A percentile compares a stretch with the other conserved stretches of the same genome.
phyloP scores from a whole-genome alignment of 2,329 filamentous ascomycete species.

The Fusarium solani-melongenae region DNA sequence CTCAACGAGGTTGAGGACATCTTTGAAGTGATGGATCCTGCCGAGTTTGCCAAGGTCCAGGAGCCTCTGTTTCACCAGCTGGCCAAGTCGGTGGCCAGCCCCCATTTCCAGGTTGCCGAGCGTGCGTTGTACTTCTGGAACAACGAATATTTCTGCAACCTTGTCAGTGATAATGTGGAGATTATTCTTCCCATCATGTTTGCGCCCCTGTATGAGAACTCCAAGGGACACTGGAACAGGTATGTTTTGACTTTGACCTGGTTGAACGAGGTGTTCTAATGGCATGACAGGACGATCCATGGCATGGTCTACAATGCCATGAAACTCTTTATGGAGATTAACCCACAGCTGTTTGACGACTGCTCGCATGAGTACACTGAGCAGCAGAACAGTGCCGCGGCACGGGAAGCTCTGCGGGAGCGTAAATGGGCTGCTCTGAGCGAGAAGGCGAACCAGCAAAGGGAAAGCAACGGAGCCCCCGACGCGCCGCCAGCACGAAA shows the following conservation, averaged over 20 bases:
- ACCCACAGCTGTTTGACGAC: constrained; percentile 97
- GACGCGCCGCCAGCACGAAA: constrained; percentile 46
- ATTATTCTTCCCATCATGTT: constrained; percentile 99
- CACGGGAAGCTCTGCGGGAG: constrained; percentile 83
- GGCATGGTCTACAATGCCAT: constrained; percentile 99
- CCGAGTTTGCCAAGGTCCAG: constrained; percentile 98
- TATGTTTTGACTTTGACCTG: constrained; percentile 56
- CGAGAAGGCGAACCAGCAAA: constrained; percentile 80
- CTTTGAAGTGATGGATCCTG: constrained; percentile 99
- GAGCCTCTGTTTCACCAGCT: constrained; percentile 97
- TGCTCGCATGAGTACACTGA: constrained; percentile 99
- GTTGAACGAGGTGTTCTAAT: constrained; percentile 7
- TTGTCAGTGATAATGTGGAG: constrained; percentile 98
- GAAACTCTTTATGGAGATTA: constrained; percentile 99
- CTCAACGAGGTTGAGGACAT: constrained; percentile 99
- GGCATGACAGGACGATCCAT: constrained; percentile 83
- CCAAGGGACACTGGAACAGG: constrained; percentile 99
- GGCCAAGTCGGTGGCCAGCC: constrained; percentile 96
- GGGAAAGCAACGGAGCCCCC: constrained; percentile 51
- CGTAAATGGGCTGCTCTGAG: constrained; percentile 89
- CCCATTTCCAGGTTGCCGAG: constrained; percentile 98
- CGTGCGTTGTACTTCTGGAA: constrained; percentile 99
- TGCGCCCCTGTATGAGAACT: constrained; percentile 97
- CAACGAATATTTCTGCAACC: constrained; percentile 99
- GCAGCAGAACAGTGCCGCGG: constrained; percentile 90